Evolutionary conservation across 75 land plant species (phyloP).

Genomic region (Pinus tabuliformis): DNA sequence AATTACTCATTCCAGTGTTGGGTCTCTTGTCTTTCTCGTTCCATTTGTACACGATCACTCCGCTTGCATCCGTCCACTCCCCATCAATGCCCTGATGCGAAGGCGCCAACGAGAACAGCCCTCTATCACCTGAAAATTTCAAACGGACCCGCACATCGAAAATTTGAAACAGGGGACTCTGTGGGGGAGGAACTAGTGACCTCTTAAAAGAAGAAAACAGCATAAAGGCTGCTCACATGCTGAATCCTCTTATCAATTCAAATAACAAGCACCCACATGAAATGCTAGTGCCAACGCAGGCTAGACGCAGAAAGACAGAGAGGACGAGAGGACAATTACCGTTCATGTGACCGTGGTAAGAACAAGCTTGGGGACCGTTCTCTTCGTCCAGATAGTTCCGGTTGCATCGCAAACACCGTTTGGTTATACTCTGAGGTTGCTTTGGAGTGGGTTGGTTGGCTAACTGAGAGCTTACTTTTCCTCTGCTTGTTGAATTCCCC

Average conservation of each 20-base stretch:
- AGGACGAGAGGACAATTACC: slow-evolving; percentile 21
- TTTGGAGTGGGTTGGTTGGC: no score
- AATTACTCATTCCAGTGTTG: slow-evolving; percentile 63
- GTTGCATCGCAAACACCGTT: slow-evolving; percentile 47
- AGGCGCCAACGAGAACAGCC: slow-evolving; percentile 63
- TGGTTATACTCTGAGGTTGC: no score
- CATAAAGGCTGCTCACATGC: no score
- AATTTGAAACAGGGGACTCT: no score
- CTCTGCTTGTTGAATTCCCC: no score
- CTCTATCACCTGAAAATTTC: slow-evolving; percentile 50
- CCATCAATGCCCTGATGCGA: slow-evolving; percentile 85
- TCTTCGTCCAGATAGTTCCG: slow-evolving; percentile 34
- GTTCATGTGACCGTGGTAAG: slow-evolving; percentile 70
- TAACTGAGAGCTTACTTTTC: no score
- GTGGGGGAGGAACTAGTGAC: neutral
- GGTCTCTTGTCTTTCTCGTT: slow-evolving; percentile 55
- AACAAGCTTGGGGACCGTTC: slow-evolving; percentile 51
- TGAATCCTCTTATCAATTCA: no score
- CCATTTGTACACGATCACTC: slow-evolving; percentile 82
- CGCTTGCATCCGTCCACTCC: slow-evolving; percentile 68
- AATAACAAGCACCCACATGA: no score
- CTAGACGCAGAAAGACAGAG: neutral
- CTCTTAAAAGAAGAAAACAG: neutral
- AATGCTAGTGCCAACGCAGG: neutral
- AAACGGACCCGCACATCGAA: neutral